Evolutionary conservation across 78 protist genomes (phyloP).

Genomic region (Polysphondylium violaceum): DNA sequence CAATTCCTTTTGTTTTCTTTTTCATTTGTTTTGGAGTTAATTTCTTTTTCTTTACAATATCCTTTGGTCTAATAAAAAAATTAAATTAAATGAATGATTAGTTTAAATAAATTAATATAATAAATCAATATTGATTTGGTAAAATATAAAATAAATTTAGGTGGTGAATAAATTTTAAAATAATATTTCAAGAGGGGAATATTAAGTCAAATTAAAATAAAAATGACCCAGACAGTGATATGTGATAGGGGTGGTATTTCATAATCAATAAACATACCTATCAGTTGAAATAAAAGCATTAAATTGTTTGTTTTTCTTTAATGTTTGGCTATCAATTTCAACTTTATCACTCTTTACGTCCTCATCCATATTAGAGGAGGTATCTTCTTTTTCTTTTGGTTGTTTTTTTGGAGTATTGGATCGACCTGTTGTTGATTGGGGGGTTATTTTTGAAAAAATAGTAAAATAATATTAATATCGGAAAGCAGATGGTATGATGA

Average conservation of each 20-base stretch:
- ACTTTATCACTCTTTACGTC: background rate
- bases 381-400: background rate
- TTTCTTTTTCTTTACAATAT: conserved; percentile 11
- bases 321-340: background rate
- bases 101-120: background rate
- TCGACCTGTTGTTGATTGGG: too few relatives aligned
- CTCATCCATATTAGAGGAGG: background rate
- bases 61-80: conserved; percentile 29
- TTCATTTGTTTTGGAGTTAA: conserved; percentile 5
- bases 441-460: too few relatives aligned
- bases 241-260: background rate
- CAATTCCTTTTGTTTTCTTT: conserved; percentile 30
- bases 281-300: conserved; percentile 32
- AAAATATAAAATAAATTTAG: too few relatives aligned
- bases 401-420: too few relatives aligned
- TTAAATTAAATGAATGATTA: background rate
- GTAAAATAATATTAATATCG: too few relatives aligned
- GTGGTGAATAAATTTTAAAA: background rate
- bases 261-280: conserved; percentile 10
- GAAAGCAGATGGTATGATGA: too few relatives aligned
- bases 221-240: conserved; percentile 4
- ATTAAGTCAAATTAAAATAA: background rate
- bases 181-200: background rate
- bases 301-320: conserved; percentile 34
- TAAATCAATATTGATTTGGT: background rate